These are phyloP conservation scores for Candida railenensis DNA, from an alignment of 805 yeast genomes.

Conservation along the genomic window DNA sequence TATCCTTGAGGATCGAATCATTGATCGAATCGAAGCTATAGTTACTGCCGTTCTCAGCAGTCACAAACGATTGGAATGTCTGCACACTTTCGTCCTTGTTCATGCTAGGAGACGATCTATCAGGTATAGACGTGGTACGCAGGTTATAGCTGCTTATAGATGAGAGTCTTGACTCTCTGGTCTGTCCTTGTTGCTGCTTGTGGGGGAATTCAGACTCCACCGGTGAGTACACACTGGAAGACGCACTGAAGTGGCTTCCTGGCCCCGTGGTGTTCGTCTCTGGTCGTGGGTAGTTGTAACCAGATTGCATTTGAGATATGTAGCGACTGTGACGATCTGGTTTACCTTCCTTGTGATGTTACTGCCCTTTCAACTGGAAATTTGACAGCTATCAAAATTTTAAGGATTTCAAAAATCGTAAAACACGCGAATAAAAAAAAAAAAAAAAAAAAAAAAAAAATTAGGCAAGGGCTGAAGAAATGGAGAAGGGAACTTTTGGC, in stretches of 20 bases:
- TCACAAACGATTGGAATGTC: conserved; percentile 24
- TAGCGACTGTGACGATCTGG: background rate
- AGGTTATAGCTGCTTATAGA: background rate
- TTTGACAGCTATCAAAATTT: background rate
- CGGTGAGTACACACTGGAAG: conserved; percentile 38
- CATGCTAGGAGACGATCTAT: background rate
- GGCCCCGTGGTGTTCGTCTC: conserved; percentile 6
- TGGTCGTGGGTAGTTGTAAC: background rate
- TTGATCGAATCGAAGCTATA: conserved; percentile 37
- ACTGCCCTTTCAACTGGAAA: background rate
- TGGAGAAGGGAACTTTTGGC: background rate
- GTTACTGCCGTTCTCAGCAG: conserved; percentile 21
- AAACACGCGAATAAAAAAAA: background rate
- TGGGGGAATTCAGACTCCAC: conserved; percentile 16
- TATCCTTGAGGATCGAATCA: conserved; percentile 26
- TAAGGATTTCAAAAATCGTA: background rate
- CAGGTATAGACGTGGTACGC: background rate
- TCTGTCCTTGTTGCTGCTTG: background rate
- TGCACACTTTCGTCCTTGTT: conserved; percentile 11
- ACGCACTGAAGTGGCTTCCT: conserved; percentile 24
- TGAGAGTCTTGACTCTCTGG: background rate
- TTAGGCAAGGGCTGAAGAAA: background rate
- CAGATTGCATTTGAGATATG: background rate
- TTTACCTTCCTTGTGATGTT: background rate
- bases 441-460: too few species aligned